These are phyloP conservation scores for Houttuynia cordata DNA, from an alignment of 164 flowering plant genomes.

Conservation along the genomic window DNA sequence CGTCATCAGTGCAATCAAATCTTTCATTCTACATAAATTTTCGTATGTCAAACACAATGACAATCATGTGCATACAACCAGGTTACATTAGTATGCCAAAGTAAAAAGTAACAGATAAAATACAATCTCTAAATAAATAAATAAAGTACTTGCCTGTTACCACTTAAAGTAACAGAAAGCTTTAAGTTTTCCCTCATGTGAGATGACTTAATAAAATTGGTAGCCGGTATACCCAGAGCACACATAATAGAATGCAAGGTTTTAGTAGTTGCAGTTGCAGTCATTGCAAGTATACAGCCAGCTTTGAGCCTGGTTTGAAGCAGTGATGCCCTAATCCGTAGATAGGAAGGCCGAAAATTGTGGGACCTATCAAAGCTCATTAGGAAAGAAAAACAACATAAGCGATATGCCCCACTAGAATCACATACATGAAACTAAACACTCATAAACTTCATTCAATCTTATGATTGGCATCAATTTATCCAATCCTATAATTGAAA, in stretches of 20 bases:
- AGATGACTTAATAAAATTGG: slow-evolving; percentile 57
- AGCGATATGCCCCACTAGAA: not conserved
- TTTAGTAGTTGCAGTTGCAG: slow-evolving; percentile 84
- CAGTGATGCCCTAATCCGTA: slow-evolving; percentile 84
- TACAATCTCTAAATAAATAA: not conserved
- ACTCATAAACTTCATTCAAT: not conserved
- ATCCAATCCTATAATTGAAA: not conserved
- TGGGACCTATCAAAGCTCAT: slow-evolving; percentile 62
- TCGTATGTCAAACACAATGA: not conserved
- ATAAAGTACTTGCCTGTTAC: slow-evolving; percentile 44
- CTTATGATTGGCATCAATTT: not conserved
- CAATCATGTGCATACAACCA: not conserved
- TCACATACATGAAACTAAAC: not conserved
- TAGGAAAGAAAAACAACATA: not conserved
- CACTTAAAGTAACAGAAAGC: slow-evolving; percentile 55
- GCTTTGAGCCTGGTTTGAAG: slow-evolving; percentile 53
- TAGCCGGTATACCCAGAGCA: slow-evolving; percentile 64
- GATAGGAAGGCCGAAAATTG: slow-evolving; percentile 91
- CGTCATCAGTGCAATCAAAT: slow-evolving; percentile 52
- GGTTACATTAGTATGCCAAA: not conserved
- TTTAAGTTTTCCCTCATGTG: slow-evolving; percentile 62
- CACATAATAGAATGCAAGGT: slow-evolving; percentile 59
- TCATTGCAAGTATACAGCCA: slow-evolving; percentile 87
- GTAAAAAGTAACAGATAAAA: not conserved
- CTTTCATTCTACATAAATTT: slow-evolving; percentile 50